Base-by-base conservation (phyloP, 768 basidiomycete genomes). In the Tylopilus subfusipes region DNA sequence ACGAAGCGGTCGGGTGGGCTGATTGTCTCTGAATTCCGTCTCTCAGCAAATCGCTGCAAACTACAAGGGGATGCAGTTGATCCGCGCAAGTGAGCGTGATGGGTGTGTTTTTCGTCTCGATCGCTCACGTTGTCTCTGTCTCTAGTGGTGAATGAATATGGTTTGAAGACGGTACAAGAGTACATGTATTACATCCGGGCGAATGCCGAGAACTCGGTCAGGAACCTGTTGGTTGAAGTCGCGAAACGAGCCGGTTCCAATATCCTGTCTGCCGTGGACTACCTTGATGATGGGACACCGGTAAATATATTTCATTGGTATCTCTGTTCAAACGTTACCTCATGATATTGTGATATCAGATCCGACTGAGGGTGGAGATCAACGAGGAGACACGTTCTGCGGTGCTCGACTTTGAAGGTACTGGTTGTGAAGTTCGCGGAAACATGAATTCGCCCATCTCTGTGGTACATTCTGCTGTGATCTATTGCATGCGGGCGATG, bases 151-250 rank as follows among this genome's bases (percentile, higher is more conserved):
- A 80, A 84, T 6, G 95, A 98, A 60, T 96, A 96, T 62, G 81
- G 85, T 7, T 78, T 97, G 39, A 73, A 82, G 54, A 93, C 85
- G 0, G 95, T 98, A 5, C 94, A 96, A 66, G 84, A 90, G 64
- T 96, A 96, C 70, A 96, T 96, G 93, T 81, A 82, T 56, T 86
- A 93, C 69, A 97, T 96, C 68, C 86, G 90, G 27, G 73, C 78
- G 31, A 98, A 96, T 62, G 95, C 95, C 44, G 95, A 97, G 69
- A 75, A 70, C 55, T 91, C 88, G 13, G 95, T 98, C 4, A 81
- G 95, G 48, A 83, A 84, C 60, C 79, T 98, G 24, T 78, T 98
- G 49, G 80, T 81, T 43, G 81, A 86, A 48, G 89, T 92, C 8
- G 89, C 76, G 31, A 82, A 82, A 66, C 84, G 84, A 25, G 78